Base-by-base conservation (phyloP, 2,329 filamentous ascomycete genomes). In the Catunica adiposa region DNA sequence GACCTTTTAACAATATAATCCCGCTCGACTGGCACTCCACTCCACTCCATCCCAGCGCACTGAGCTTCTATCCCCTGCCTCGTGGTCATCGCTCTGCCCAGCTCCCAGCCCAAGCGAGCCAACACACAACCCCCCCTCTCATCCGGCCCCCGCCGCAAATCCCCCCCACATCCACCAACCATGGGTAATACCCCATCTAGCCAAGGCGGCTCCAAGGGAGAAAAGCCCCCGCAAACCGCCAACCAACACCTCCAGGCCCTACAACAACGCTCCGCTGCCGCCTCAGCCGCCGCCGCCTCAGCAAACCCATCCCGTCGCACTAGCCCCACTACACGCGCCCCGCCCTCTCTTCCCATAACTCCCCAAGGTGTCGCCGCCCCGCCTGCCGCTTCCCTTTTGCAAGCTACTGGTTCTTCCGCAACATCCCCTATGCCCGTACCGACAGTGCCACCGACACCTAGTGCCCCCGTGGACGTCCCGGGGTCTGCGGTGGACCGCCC, bases 301-400 rank as follows among this genome's bases (percentile, higher is more conserved):
- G 29, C 29, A 34, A 34, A 34, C 29, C 29, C 29, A 11, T 34
- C 5, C 29, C 38, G 15, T 4, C 38, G 15, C 17, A 20, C 38
- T 15, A 42, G 17, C 38, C 38, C 38, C 38, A n/a, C 61, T 61
- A 57, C 40, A 22, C 34, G 58, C 51, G 34, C 47, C 71, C 76
- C 58, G 11, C 5, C 29, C 6, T 52, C 50, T 7, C 72, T 76
- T 60, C 76, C 78, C 61, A 70, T 72, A 60, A 70, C 73, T 58
- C 75, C 77, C 61, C 73, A 76, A 61, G 75, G 73, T 58, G 74
- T 74, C 62, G 79, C 76, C 56, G 78, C 78, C 51, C 79, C 79
- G 58, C 29, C 50, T 9, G 79, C 82, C 67, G 73, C 76, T 54
- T 81, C 79, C 53, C 73, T 79, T 60, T 74, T 78, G 61, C 77